Percentiles rank a stretch among this genome's conserved stretches.
Conservation (phyloP, 2,329 filamentous ascomycete species). For the Aspergillus carbonarius region DNA sequence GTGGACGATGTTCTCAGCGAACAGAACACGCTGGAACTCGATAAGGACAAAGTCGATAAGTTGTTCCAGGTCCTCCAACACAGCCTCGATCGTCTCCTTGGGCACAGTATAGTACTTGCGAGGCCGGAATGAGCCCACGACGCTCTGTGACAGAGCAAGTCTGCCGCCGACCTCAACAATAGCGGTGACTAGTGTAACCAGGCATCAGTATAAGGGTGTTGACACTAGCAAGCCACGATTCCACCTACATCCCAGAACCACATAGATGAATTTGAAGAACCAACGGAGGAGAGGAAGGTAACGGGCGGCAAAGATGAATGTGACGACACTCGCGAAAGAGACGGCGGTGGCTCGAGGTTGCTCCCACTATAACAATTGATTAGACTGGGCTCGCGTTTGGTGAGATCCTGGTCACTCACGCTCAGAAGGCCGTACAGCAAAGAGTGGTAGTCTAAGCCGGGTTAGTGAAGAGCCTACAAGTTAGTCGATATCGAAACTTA, state of each 20-base stretch:
- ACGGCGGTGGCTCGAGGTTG: slow-evolving; percentile 64
- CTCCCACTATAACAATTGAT: slow-evolving; percentile 53
- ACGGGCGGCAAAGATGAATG: slow-evolving; percentile 62
- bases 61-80: slow-evolving; percentile 63
- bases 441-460: slow-evolving; percentile 60
- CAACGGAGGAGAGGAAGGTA: slow-evolving; percentile 64
- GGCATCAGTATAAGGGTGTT: slow-evolving; percentile 22
- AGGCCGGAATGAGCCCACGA: slow-evolving; percentile 62
- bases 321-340: slow-evolving; percentile 56
- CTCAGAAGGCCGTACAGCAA: slow-evolving; percentile 65
- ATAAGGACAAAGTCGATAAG: slow-evolving; percentile 68
- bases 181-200: slow-evolving; percentile 49
- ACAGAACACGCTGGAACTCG: slow-evolving; percentile 65
- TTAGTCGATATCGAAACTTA: slow-evolving; percentile 34
- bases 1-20: slow-evolving; percentile 63
- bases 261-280: slow-evolving; percentile 60
- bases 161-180: slow-evolving; percentile 58
- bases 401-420: slow-evolving; percentile 40
- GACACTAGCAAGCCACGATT: neutral
- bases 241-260: slow-evolving; percentile 57
- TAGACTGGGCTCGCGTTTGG: neutral
- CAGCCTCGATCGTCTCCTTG: slow-evolving; percentile 61
- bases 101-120: slow-evolving; percentile 66
- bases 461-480: slow-evolving; percentile 16
- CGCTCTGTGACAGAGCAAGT: slow-evolving; percentile 56